Base-by-base conservation (phyloP, 1,139 yeast genomes). In the Saccharomycopsis crataegensis region DNA sequence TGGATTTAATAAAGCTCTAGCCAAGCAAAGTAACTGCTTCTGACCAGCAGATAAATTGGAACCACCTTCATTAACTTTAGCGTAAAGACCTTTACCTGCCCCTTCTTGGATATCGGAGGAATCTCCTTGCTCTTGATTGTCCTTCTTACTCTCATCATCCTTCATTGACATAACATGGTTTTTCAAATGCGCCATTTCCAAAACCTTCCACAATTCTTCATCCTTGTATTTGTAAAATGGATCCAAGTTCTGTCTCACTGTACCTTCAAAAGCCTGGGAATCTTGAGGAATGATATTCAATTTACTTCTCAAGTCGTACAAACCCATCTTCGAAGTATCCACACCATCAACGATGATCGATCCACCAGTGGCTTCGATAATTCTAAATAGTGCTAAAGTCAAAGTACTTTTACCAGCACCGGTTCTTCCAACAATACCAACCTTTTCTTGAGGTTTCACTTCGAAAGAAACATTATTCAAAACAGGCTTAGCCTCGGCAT, bases 41-140 rank as follows among this genome's bases (percentile, higher is more conserved):
- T 86, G 93, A 49, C 95, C 95, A 36, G 85, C 72, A 3, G 91
- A 84, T 64, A 83, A 84, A 64, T 86, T 86, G 28, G 75, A 60
- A 41, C 95, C 95, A 38, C 84, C 91, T 60, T 83, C 89, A 55
- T 82, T 87, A 31, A 86, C 90, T 34, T 67, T 60, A 60, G 79
- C 78, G 60, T 83, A 85, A 62, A 86, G 70, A 70, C 85, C 86
- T 64, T 83, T 83, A 62, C 80, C 80, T 59, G 71, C 61, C 16
- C 64, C 62, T 53, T 67, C 62, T 36, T 62, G 62, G n/a, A 64
- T 59, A 40, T 63, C 65, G 11, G 52, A 61, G 9, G 8, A 31
- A 43, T 50, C 67, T 63, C 46, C 62, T 53, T 55, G 61, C 59
- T 65, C 42, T 58, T 62, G 11, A 59, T 62, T 31, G 58, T 59